Conservation (phyloP, 208 protist species). For the Trypanosoma lewisi region DNA sequence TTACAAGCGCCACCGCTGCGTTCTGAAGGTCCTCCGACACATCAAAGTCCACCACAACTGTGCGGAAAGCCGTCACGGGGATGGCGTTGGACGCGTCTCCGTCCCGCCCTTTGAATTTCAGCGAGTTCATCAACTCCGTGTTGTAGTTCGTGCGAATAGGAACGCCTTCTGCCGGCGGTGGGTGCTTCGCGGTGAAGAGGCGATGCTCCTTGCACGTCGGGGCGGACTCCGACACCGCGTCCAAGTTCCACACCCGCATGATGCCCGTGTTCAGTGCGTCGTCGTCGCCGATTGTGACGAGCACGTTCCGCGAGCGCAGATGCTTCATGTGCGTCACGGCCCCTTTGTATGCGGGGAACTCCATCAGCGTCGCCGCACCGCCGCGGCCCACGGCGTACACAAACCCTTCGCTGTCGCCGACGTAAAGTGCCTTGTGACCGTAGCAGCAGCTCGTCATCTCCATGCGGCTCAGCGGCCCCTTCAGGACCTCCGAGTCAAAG, state of each 20-base stretch:
- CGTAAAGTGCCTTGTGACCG: constrained; percentile 74
- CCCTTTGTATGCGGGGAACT: constrained; percentile 81
- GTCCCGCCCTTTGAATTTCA: constrained; percentile 22
- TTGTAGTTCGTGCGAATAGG: constrained; percentile 29
- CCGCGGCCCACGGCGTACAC: constrained; percentile 73
- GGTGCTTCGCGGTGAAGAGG: constrained; percentile 33
- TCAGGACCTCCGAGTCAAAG: constrained; percentile 51
- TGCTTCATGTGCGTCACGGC: constrained; percentile 70
- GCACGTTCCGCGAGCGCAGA: constrained; percentile 39
- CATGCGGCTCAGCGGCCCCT: constrained; percentile 43
- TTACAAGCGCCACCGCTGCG: constrained; percentile 80
- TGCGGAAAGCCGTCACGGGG: constrained; percentile 32
- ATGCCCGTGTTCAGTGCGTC: constrained; percentile 50
- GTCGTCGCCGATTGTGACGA: constrained; percentile 85
- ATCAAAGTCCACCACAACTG: constrained; percentile 77
- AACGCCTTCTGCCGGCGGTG: constrained; percentile 15
- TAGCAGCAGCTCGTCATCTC: constrained; percentile 71
- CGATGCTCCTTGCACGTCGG: constrained; percentile 49
- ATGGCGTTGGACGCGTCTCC: constrained; percentile 5
- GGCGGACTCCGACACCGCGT: constrained; percentile 25
- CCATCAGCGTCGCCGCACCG: constrained; percentile 22
- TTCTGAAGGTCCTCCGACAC: constrained; percentile 79
- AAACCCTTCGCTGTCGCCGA: constrained; percentile 79
- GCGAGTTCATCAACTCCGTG: constrained; percentile 12
- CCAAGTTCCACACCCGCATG: constrained; percentile 53